These are phyloP conservation scores for Hypsizygus ulmarius DNA, from an alignment of 1,284 basidiomycete genomes.

Conservation along the genomic window DNA sequence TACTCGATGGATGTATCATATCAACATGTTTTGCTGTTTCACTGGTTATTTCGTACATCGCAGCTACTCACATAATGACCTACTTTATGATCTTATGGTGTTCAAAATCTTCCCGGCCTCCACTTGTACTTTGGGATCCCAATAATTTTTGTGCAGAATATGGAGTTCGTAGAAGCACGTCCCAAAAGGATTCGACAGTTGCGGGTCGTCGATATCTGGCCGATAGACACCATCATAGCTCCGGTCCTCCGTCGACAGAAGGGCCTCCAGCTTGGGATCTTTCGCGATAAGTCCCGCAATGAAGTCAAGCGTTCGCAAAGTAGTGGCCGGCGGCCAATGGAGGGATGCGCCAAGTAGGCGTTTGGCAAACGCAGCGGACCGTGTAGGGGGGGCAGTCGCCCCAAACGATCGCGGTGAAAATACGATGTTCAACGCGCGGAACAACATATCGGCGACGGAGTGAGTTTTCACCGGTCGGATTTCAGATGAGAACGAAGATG, in stretches of 20 bases:
- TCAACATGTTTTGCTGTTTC: slow-evolving; percentile 12
- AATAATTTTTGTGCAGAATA: slow-evolving; percentile 55
- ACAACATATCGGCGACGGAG: slow-evolving; percentile 72
- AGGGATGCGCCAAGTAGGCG: slow-evolving; percentile 79
- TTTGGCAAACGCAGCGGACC: slow-evolving; percentile 90
- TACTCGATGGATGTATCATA: background rate
- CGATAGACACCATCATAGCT: slow-evolving; percentile 80
- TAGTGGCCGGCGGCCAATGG: slow-evolving; percentile 71
- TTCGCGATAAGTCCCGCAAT: slow-evolving; percentile 70
- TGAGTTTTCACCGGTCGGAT: slow-evolving; percentile 29
- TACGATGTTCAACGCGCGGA: slow-evolving; percentile 78
- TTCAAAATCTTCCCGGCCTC: slow-evolving; percentile 50
- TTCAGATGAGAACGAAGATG: slow-evolving; percentile 19
- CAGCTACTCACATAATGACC: slow-evolving; percentile 12
- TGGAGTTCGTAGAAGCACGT: slow-evolving; percentile 71
- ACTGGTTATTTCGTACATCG: slow-evolving; percentile 11
- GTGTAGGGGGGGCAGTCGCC: slow-evolving; percentile 64
- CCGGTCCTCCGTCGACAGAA: slow-evolving; percentile 86
- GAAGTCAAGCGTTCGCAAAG: slow-evolving; percentile 70
- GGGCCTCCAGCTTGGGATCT: slow-evolving; percentile 78
- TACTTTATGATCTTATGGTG: slow-evolving; percentile 28
- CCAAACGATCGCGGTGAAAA: slow-evolving; percentile 69
- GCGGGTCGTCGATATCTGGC: slow-evolving; percentile 82
- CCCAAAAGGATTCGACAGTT: slow-evolving; percentile 73
- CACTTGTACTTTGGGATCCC: slow-evolving; percentile 58